A percentile compares a stretch with the other conserved stretches of the same genome.
These are phyloP conservation scores for Geotrichum bryndzae DNA, from an alignment of 1,139 yeast species.

Conservation along the genomic window DNA sequence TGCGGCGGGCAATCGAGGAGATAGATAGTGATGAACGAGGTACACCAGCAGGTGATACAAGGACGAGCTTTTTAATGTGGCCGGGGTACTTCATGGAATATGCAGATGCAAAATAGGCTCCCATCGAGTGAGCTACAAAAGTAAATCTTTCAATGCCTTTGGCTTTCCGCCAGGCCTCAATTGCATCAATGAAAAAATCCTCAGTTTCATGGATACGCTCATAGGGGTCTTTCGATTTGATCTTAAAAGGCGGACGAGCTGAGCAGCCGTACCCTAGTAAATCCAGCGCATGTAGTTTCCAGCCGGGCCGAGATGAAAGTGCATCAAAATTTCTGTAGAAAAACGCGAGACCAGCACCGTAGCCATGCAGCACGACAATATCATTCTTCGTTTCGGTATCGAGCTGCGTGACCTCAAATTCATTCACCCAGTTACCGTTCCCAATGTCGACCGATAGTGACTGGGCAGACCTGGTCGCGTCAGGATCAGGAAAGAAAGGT, in stretches of 20 bases:
- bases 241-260: conserved; percentile 50
- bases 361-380: conserved; percentile 78
- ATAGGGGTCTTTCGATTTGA: conserved; percentile 28
- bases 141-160: conserved; percentile 51
- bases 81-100: conserved; percentile 73
- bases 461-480: conserved; percentile 44
- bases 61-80: conserved; percentile 55
- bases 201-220: conserved; percentile 46
- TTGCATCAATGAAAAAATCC: conserved; percentile 66
- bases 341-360: conserved; percentile 84
- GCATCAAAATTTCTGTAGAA: conserved; percentile 69
- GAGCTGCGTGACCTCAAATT: conserved; percentile 41
- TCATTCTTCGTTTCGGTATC: conserved; percentile 21
- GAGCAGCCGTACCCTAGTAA: conserved; percentile 81
- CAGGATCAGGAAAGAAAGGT: conserved; percentile 54
- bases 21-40: conserved; percentile 32
- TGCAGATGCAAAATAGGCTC: conserved; percentile 78
- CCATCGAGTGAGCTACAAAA: conserved; percentile 85
- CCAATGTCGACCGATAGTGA: conserved; percentile 47
- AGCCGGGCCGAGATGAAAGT: conserved; percentile 37
- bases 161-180: conserved; percentile 76
- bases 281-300: conserved; percentile 68
- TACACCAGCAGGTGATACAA: conserved; percentile 89
- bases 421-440: conserved; percentile 51
- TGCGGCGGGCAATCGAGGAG: conserved; percentile 20